These are phyloP conservation scores for Monosporozyma servazzii DNA, from an alignment of 805 yeast species.

Conservation along the genomic window DNA sequence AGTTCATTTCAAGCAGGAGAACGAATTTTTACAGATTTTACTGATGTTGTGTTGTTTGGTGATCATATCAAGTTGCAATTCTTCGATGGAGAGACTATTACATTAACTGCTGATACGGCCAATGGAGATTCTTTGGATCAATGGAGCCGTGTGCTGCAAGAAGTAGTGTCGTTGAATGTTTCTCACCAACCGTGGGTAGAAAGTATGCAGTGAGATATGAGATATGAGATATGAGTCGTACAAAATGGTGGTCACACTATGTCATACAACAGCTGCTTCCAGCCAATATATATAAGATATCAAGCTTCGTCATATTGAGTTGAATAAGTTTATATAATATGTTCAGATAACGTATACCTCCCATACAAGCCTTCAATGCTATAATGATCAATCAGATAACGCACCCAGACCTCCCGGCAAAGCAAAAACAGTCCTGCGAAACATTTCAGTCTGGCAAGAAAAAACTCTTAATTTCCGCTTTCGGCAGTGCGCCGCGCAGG, in stretches of 20 bases:
- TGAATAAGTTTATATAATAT: no score
- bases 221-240: no score
- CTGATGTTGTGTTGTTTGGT: constrained; percentile 39
- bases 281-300: no score
- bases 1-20: constrained; percentile 30
- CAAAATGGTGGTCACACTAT: no score
- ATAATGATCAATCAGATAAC: no score
- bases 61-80: constrained; percentile 70
- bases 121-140: constrained; percentile 40
- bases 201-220: constrained; percentile 7
- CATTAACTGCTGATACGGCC: constrained; percentile 66
- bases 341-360: no score
- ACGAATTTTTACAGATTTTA: constrained; percentile 63
- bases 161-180: constrained; percentile 45
- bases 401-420: background rate
- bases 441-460: background rate
- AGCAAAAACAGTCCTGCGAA: background rate
- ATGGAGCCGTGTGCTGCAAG: constrained; percentile 58
- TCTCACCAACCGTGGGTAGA: constrained; percentile 59
- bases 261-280: no score
- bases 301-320: no score
- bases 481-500: background rate
- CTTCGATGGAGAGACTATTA: constrained; percentile 71
- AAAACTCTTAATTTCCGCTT: background rate
- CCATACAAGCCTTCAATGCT: no score